phyloP scores from a whole-genome alignment of 768 basidiomycete genomes.

The Megacollybia marginata region DNA sequence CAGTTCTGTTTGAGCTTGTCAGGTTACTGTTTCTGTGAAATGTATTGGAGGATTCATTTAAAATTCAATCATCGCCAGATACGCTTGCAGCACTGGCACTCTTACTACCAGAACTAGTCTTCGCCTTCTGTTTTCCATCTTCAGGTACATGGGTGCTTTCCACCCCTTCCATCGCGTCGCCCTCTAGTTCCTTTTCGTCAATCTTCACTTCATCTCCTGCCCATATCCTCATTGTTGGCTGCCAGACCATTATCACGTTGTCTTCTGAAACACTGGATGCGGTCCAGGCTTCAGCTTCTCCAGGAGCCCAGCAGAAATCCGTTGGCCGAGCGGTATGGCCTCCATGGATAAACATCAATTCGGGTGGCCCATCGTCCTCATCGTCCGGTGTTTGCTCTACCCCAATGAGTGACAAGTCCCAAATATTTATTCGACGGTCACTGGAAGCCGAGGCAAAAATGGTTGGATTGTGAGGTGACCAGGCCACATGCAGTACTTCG shows the following conservation, averaged over 20 bases:
- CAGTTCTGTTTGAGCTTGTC: slow-evolving; percentile 71
- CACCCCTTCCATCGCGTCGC: slow-evolving; percentile 70
- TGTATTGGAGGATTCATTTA: too few species aligned
- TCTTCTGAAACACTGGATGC: slow-evolving; percentile 88
- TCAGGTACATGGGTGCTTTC: slow-evolving; percentile 32
- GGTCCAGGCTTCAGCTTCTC: slow-evolving; percentile 76
- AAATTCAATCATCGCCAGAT: slow-evolving; percentile 42
- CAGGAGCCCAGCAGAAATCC: slow-evolving; percentile 95
- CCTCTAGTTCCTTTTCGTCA: slow-evolving; percentile 79
- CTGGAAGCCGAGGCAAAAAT: slow-evolving; percentile 94
- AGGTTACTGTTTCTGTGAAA: slow-evolving; percentile 58
- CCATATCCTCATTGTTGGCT: slow-evolving; percentile 91
- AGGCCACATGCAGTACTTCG: slow-evolving; percentile 88
- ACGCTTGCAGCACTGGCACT: slow-evolving; percentile 52
- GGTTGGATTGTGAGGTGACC: slow-evolving; percentile 91
- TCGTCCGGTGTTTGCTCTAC: slow-evolving; percentile 97
- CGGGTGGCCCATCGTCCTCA: slow-evolving; percentile 96
- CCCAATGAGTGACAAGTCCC: slow-evolving; percentile 90
- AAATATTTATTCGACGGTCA: slow-evolving; percentile 89
- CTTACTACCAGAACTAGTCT: slow-evolving; percentile 35
- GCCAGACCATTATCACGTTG: slow-evolving; percentile 97
- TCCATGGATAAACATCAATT: slow-evolving; percentile 92
- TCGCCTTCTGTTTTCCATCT: slow-evolving; percentile 28
- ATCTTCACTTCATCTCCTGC: slow-evolving; percentile 84
- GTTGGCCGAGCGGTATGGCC: slow-evolving; percentile 88